Evolutionary conservation across 2,329 filamentous ascomycete genomes (phyloP), one percentile per base, ranked within the genome.

Genomic region (Golovinomyces cichoracearum): DNA sequence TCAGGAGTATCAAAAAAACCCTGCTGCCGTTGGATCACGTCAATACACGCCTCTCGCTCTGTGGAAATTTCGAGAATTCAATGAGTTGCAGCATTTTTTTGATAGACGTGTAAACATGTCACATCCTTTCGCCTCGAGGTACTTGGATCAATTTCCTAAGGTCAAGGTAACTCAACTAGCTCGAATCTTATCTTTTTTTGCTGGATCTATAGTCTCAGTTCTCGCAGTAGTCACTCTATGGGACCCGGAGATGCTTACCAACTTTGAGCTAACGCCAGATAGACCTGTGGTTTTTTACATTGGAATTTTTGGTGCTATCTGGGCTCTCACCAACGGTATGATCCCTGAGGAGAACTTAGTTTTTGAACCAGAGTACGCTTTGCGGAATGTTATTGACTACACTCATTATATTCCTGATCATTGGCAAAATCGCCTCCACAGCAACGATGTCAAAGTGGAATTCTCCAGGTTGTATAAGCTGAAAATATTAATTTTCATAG

Each of bases 21-120:
- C 84, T 0, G 77, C 83, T 0, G 78, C 85, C 53, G 73, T 93
- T 33, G 81, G 83, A n/a, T 80, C 84, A 15, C 77, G 90, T 37
- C 79, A 85, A 54, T 98, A 94, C 60, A 95, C 88, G 0, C 83
- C 85, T 1, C 73, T 93, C 47, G 90, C 90, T 0, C 82, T 93
- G 61, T 98, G 90, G 90, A 95, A 94, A 58, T 94, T 98, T 53
- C 79, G 90, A 45, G 88, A 95, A 61, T 98, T 95, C 70, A 98
- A 98, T 58, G 90, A 98, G 62, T 70, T 98, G 1, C 80, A 80
- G 50, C 90, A 98, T 62, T 70, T 95, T 1, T 98, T 95, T 57
- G 74, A 85, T 51, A 82, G 88, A 54, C 77, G 90, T 19, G 69
- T 88, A 38, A 86, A 93, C 54, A 92, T 95, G 80, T 93, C 90